phyloP scores from a whole-genome alignment of 805 yeast species.

The Kazachstania taianensis region DNA sequence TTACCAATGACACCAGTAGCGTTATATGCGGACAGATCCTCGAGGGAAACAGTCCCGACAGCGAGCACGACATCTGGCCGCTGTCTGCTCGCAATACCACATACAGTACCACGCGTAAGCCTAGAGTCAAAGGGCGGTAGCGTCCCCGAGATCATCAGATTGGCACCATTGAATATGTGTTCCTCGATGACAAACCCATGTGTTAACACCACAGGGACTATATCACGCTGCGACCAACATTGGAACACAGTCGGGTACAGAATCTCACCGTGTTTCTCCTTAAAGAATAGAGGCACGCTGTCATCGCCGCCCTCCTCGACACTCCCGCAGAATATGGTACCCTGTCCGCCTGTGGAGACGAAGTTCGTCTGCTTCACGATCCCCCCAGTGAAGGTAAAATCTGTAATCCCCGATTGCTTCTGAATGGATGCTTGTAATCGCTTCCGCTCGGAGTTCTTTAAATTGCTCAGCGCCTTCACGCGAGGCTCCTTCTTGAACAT shows the following conservation, averaged over 20 bases:
- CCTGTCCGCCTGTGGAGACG: constrained; percentile 43
- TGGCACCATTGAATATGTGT: constrained; percentile 63
- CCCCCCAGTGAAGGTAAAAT: constrained; percentile 17
- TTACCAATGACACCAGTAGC: constrained; percentile 41
- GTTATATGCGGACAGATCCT: constrained; percentile 37
- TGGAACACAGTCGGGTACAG: constrained; percentile 64
- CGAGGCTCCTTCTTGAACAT: constrained; percentile 33
- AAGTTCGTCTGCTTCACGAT: constrained; percentile 53
- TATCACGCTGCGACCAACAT: constrained; percentile 55
- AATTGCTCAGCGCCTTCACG: constrained; percentile 64
- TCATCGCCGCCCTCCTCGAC: constrained; percentile 49
- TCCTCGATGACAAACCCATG: constrained; percentile 62
- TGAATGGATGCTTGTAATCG: constrained; percentile 35
- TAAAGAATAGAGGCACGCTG: constrained; percentile 66
- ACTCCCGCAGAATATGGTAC: constrained; percentile 32
- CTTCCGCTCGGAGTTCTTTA: constrained; percentile 71
- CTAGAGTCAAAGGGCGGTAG: constrained; percentile 46
- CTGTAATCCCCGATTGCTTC: constrained; percentile 32
- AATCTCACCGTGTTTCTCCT: constrained; percentile 41
- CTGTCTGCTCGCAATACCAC: constrained; percentile 56
- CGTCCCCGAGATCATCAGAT: constrained; percentile 66
- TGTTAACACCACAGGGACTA: constrained; percentile 61
- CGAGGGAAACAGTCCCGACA: constrained; percentile 47
- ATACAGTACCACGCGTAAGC: constrained; percentile 44
- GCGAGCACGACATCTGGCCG: constrained; percentile 60